A percentile compares a stretch with the other conserved stretches of the same genome.
Evolutionary conservation across 1,284 basidiomycete genomes (phyloP).

Genomic region (Rhodofomes roseus): DNA sequence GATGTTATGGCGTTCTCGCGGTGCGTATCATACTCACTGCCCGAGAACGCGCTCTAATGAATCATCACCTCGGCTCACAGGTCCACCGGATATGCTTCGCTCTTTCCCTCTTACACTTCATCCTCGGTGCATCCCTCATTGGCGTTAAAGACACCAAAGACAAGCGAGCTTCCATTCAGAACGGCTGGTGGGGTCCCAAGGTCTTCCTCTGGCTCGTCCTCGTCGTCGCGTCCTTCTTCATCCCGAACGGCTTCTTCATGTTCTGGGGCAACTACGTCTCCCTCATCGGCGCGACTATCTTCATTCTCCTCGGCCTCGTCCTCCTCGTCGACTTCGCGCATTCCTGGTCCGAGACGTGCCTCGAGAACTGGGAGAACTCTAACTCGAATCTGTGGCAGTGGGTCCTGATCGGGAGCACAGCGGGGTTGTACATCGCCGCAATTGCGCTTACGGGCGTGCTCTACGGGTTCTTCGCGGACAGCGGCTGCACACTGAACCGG

Average conservation of each 20-base stretch:
- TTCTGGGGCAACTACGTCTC: slow-evolving; percentile 95
- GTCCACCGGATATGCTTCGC: slow-evolving; percentile 98
- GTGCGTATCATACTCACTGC: slow-evolving; percentile 41
- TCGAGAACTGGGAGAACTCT: slow-evolving; percentile 92
- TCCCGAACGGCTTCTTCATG: slow-evolving; percentile 93
- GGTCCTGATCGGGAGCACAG: slow-evolving; percentile 93
- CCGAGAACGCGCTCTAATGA: not conserved
- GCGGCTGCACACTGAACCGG: slow-evolving; percentile 85
- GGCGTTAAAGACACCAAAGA: slow-evolving; percentile 89
- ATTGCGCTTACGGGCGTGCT: slow-evolving; percentile 85
- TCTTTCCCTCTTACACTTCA: slow-evolving; percentile 83
- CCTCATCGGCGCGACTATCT: slow-evolving; percentile 87
- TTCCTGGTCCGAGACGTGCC: slow-evolving; percentile 95
- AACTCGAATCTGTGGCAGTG: slow-evolving; percentile 94
- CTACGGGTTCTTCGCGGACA: slow-evolving; percentile 89
- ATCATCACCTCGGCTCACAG: slow-evolving; percentile 34
- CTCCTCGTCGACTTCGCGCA: slow-evolving; percentile 99
- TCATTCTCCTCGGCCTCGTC: slow-evolving; percentile 95
- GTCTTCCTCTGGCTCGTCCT: slow-evolving; percentile 82
- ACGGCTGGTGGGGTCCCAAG: slow-evolving; percentile 99
- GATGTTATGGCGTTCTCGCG: slow-evolving; percentile 97
- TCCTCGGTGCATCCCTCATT: slow-evolving; percentile 78
- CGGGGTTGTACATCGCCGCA: slow-evolving; percentile 80
- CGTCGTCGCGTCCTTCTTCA: slow-evolving; percentile 82
- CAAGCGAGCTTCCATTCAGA: slow-evolving; percentile 93